These are phyloP conservation scores for Xylariaceae sp. DNA, from an alignment of 2,329 filamentous ascomycete genomes.

Conservation along the genomic window DNA sequence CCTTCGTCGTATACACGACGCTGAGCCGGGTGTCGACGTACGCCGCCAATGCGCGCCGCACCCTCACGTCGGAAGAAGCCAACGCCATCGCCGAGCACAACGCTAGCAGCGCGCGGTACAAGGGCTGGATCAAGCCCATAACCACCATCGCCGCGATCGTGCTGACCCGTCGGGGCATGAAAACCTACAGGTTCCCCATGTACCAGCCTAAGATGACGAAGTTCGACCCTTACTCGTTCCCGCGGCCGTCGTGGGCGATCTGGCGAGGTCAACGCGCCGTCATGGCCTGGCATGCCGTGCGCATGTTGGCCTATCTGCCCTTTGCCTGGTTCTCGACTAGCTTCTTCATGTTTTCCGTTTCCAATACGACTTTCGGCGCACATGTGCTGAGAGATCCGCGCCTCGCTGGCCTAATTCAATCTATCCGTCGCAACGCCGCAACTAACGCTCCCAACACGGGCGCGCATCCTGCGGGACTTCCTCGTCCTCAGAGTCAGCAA, in stretches of 20 bases:
- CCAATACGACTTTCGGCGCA: conserved; percentile 23
- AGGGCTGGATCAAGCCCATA: conserved; percentile 30
- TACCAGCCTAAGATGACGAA: conserved; percentile 32
- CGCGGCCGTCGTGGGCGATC: conserved; percentile 21
- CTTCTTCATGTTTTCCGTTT: conserved; percentile 31
- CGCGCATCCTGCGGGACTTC: neutral
- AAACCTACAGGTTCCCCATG: conserved; percentile 39
- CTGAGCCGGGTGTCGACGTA: conserved; percentile 6
- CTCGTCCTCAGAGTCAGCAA: neutral
- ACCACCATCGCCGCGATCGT: conserved; percentile 22
- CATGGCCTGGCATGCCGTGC: conserved; percentile 34
- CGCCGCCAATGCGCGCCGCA: conserved; percentile 16
- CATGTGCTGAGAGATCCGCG: conserved; percentile 30
- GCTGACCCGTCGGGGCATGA: conserved; percentile 29
- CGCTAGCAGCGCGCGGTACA: conserved; percentile 28
- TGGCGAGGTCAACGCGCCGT: conserved; percentile 27
- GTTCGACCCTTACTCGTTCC: conserved; percentile 33
- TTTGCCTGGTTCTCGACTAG: conserved; percentile 24
- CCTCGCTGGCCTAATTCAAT: conserved; percentile 16
- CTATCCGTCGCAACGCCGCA: conserved; percentile 19
- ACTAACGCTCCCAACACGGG: conserved; percentile 12
- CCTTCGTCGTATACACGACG: conserved; percentile 5
- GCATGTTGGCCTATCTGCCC: conserved; percentile 34
- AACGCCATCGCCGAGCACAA: conserved; percentile 26
- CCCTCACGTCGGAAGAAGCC: conserved; percentile 27